A percentile compares a stretch with the other conserved stretches of the same genome.
phyloP scores from a whole-genome alignment of 2,329 filamentous ascomycete species.

The Raffaelea arxii region DNA sequence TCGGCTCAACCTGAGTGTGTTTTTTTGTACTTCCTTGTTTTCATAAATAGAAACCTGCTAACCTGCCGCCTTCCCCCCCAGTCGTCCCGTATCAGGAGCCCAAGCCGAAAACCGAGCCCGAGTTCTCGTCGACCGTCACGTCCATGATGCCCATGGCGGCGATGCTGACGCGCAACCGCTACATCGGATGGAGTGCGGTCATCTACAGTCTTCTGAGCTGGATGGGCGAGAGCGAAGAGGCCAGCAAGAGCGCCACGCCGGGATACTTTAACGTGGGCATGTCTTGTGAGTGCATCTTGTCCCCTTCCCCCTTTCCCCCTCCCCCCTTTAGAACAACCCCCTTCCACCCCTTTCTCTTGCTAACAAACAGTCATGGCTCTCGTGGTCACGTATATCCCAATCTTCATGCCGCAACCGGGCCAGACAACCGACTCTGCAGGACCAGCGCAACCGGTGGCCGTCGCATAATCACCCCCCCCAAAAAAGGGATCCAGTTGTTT shows the following conservation, averaged over 20 bases:
- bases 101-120: conserved; percentile 50
- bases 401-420: conserved; percentile 23
- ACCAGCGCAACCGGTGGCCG: conserved; percentile 17
- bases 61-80: conserved; percentile 24
- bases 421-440: conserved; percentile 16
- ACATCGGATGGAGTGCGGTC: conserved; percentile 60
- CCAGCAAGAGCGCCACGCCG: conserved; percentile 58
- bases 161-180: conserved; percentile 89
- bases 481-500: too few species aligned
- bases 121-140: conserved; percentile 60
- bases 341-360: background rate
- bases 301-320: conserved; percentile 3
- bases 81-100: conserved; percentile 85
- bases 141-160: conserved; percentile 92
- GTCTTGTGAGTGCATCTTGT: conserved; percentile 17
- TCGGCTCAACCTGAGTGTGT: conserved; percentile 12
- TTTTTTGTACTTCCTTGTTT: background rate
- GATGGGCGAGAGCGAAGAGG: conserved; percentile 64
- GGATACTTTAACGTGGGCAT: conserved; percentile 27
- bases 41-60: background rate
- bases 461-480: conserved; percentile 10
- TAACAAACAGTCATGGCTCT: conserved; percentile 23
- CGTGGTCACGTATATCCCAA: conserved; percentile 24
- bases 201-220: conserved; percentile 67
- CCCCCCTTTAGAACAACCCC: too few species aligned